Conservation (phyloP, 2,329 filamentous ascomycete species). For the Clarireedia paspali region DNA sequence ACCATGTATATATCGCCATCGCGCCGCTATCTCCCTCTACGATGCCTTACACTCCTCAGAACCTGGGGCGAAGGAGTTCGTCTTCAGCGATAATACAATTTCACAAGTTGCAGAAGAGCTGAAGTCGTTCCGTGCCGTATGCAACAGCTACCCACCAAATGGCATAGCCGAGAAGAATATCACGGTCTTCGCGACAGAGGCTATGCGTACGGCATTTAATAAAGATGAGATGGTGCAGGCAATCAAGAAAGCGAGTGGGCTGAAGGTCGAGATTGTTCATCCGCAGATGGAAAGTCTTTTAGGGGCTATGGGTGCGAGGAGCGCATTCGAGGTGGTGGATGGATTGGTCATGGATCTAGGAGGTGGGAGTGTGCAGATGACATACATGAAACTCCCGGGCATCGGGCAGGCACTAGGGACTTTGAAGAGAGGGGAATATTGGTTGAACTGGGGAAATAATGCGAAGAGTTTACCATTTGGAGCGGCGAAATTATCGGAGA, state of each 20-base stretch:
- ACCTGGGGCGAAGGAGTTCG: slow-evolving; percentile 25
- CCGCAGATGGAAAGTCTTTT: slow-evolving; percentile 77
- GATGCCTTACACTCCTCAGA: slow-evolving; percentile 60
- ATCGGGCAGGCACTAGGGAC: too few relatives aligned
- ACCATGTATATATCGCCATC: slow-evolving; percentile 68
- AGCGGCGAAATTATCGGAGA: slow-evolving; percentile 47
- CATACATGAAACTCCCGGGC: slow-evolving; percentile 47
- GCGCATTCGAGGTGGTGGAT: slow-evolving; percentile 60
- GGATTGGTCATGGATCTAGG: slow-evolving; percentile 84
- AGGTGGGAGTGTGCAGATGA: slow-evolving; percentile 61
- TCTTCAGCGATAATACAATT: slow-evolving; percentile 51
- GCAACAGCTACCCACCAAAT: slow-evolving; percentile 46
- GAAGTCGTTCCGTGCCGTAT: slow-evolving; percentile 63
- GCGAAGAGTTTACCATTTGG: slow-evolving; percentile 55
- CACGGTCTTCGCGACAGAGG: slow-evolving; percentile 78
- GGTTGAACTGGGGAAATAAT: slow-evolving; percentile 43
- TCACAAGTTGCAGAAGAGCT: slow-evolving; percentile 58
- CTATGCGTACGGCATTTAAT: slow-evolving; percentile 75
- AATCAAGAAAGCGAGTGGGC: slow-evolving; percentile 57
- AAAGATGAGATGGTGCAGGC: slow-evolving; percentile 56
- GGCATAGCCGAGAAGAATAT: slow-evolving; percentile 58
- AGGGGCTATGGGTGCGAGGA: slow-evolving; percentile 76
- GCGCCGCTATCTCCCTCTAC: slow-evolving; percentile 77
- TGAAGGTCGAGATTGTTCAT: slow-evolving; percentile 63
- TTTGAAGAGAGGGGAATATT: slow-evolving; percentile 34